Base-by-base conservation (phyloP, 768 basidiomycete genomes). In the Kwoniella sp. region DNA sequence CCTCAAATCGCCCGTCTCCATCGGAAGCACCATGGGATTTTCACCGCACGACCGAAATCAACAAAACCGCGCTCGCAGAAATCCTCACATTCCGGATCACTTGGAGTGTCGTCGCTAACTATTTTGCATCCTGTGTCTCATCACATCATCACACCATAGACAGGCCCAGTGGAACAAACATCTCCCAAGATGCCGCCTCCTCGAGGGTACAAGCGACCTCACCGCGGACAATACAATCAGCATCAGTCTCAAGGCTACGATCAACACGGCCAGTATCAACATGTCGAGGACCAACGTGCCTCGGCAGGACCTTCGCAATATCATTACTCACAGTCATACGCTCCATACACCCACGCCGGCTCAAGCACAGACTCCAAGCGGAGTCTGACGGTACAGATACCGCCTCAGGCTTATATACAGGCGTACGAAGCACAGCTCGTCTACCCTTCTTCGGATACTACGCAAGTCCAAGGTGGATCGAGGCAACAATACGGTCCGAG, bases 391-490 rank as follows among this genome's bases (percentile, higher is more conserved):
- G 28, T 22, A 4, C 31, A 52, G 22, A 61, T 66, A 53, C 59
- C 65, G 1, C 54, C 66, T 22, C 51, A 58, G 22, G 72, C 77
- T 55, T 69, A 66, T 29, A 61, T 92, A 34, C 86, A 88, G 69
- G 92, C 90, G 0, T 85, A 91, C 75, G 92, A 93, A 79, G 89
- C 90, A 4, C 87, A 89, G 55, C 80, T 93, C 23, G 77, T 88
- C 3, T 85, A 85, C 20, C 53, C 41, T 20, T 45, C 41, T 17
- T 9, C 41, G 8, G n/a, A n/a, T n/a, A n/a, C n/a, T 45, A 8
- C 41, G 7, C 7, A 34, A 34, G 34, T 34, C 34, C 5, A 34
- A 13, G 34, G 34, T 34, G n/a, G n/a, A n/a, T n/a, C n/a, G n/a
- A n/a, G n/a, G 5, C 34, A 37, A 17, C 41, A 9, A 17, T 8